These are phyloP conservation scores for Yarrowia keelungensis DNA, from an alignment of 805 yeast species.

Conservation along the genomic window DNA sequence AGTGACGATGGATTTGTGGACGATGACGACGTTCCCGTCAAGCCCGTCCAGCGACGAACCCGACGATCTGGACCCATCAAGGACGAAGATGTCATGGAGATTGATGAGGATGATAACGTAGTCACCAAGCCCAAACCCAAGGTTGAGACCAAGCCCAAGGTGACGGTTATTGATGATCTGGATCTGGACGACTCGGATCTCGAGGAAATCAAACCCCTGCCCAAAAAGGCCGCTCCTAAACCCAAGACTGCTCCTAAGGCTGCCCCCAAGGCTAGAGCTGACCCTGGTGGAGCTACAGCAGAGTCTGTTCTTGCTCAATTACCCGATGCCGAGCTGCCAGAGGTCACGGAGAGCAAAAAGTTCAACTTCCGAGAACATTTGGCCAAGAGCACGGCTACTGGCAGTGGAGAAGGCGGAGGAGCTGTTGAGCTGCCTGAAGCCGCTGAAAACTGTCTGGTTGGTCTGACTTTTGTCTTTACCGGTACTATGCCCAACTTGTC, in stretches of 20 bases:
- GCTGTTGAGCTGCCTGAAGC: conserved; percentile 73
- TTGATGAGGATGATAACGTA: conserved; percentile 28
- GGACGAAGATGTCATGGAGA: conserved; percentile 28
- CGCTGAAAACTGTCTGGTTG: conserved; percentile 82
- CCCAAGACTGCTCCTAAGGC: conserved; percentile 36
- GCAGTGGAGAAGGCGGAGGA: conserved; percentile 41
- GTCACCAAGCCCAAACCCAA: conserved; percentile 1
- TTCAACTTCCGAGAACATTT: conserved; percentile 66
- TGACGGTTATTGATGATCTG: conserved; percentile 17
- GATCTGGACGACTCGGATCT: conserved; percentile 31
- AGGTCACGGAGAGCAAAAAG: conserved; percentile 56
- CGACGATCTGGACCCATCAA: conserved; percentile 20
- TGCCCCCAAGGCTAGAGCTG: conserved; percentile 25
- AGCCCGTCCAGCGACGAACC: conserved; percentile 24
- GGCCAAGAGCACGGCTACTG: conserved; percentile 50
- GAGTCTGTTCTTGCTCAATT: conserved; percentile 66
- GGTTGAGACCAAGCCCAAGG: background rate
- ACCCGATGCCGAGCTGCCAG: conserved; percentile 74
- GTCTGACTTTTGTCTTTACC: conserved; percentile 91
- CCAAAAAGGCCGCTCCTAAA: conserved; percentile 28
- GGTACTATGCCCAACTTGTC: conserved; percentile 84
- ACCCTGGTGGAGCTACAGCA: conserved; percentile 51
- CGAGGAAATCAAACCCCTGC: conserved; percentile 29
- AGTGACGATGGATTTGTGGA: conserved; percentile 29
- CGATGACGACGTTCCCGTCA: conserved; percentile 13